Evolutionary conservation across 805 yeast species (phyloP).

Genomic region (Metschnikowia lachancei): DNA sequence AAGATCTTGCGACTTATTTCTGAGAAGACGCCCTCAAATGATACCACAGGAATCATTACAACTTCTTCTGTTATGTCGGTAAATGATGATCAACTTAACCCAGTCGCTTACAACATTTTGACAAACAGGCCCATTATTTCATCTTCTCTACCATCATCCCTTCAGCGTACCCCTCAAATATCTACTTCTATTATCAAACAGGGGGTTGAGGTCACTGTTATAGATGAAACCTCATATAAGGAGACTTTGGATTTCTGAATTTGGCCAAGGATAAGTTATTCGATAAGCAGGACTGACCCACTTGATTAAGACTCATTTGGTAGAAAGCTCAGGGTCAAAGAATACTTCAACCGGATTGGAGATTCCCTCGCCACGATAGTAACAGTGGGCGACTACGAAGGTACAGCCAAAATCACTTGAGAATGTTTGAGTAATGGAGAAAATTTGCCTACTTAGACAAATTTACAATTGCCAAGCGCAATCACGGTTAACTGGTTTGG

Average conservation of each 20-base stretch:
- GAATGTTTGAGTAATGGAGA: constrained; percentile 42
- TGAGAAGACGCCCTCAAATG: constrained; percentile 35
- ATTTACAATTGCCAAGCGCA: constrained; percentile 78
- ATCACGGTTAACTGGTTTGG: constrained; percentile 92
- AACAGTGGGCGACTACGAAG: constrained; percentile 92
- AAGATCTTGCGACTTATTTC: constrained; percentile 51
- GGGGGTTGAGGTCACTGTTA: constrained; percentile 60
- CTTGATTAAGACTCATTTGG: constrained; percentile 81
- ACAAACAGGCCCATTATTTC: constrained; percentile 91
- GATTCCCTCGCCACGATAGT: constrained; percentile 70
- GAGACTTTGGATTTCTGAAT: constrained; percentile 41
- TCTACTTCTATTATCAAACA: constrained; percentile 77
- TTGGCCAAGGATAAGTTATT: constrained; percentile 40
- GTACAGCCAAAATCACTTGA: constrained; percentile 89
- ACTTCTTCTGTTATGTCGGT: constrained; percentile 72
- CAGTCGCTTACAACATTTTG: constrained; percentile 81
- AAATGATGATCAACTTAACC: constrained; percentile 59
- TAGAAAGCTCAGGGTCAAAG: constrained; percentile 58
- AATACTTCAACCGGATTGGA: constrained; percentile 65
- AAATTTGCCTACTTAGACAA: constrained; percentile 82
- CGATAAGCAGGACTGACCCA: constrained; percentile 55
- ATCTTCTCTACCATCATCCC: constrained; percentile 75
- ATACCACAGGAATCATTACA: constrained; percentile 79
- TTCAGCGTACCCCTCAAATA: constrained; percentile 53
- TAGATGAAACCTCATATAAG: constrained; percentile 29